Conservation (phyloP, 2,329 filamentous ascomycete species). For the Coniochaeta sp. region DNA sequence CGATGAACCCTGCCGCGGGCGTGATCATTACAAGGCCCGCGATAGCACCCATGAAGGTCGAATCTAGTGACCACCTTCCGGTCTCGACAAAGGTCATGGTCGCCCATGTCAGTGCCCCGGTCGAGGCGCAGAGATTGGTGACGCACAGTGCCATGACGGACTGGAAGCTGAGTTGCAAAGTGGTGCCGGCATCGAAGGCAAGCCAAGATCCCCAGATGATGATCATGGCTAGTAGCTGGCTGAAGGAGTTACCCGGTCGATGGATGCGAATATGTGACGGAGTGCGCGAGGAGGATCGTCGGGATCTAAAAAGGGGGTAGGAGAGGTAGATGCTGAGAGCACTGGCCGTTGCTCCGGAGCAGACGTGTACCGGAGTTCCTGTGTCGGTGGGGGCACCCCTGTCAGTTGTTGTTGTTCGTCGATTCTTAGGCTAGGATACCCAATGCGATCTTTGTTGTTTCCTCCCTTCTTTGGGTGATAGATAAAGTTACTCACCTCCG, state of each 20-base stretch:
- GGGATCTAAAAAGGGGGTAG: slow-evolving; percentile 38
- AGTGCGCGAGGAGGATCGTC: slow-evolving; percentile 31
- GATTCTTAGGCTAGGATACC: background rate
- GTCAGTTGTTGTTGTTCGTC: background rate
- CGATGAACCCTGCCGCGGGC: slow-evolving; percentile 35
- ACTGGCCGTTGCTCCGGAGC: slow-evolving; percentile 31
- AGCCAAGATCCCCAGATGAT: slow-evolving; percentile 45
- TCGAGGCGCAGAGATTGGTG: slow-evolving; percentile 39
- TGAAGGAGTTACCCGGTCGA: slow-evolving; percentile 37
- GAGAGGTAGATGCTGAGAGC: slow-evolving; percentile 40
- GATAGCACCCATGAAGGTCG: slow-evolving; percentile 44
- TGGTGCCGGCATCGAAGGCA: slow-evolving; percentile 42
- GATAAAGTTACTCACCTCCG: slow-evolving; percentile 16
- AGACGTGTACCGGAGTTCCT: slow-evolving; percentile 33
- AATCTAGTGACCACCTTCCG: slow-evolving; percentile 35
- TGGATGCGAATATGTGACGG: slow-evolving; percentile 38
- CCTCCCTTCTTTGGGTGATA: background rate
- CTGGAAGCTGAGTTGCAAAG: slow-evolving; percentile 39
- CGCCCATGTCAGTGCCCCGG: slow-evolving; percentile 38
- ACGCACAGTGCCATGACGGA: slow-evolving; percentile 40
- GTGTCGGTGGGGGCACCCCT: background rate
- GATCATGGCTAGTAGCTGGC: slow-evolving; percentile 37
- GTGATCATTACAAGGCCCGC: slow-evolving; percentile 45
- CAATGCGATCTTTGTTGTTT: background rate
- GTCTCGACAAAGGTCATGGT: slow-evolving; percentile 31